Conservation (phyloP, 441 rosid genomes). For the Adansonia rubrostipa region DNA sequence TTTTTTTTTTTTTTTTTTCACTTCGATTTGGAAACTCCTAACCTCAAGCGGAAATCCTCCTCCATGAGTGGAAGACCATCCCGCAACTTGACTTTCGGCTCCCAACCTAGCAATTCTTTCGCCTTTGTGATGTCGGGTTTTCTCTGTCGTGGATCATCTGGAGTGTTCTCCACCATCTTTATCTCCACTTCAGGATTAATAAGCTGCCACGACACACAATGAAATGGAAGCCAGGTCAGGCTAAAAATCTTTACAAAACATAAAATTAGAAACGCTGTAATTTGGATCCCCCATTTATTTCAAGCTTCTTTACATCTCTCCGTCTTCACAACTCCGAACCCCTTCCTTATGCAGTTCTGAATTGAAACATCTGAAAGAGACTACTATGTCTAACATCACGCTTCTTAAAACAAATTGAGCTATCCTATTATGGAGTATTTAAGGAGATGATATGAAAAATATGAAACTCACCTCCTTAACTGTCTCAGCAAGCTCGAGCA, state of each 20-base stretch:
- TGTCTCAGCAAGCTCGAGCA: constrained; percentile 91
- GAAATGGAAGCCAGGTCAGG: background rate
- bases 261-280: background rate
- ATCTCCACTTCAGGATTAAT: constrained; percentile 80
- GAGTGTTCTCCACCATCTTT: constrained; percentile 83
- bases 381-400: too few relatives aligned
- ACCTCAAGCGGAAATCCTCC: constrained; percentile 84
- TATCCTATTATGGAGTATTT: constrained; percentile 35
- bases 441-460: background rate
- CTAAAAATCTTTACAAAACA: background rate
- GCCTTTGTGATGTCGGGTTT: constrained; percentile 90
- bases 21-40: constrained; percentile 51
- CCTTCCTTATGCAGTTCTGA: background rate
- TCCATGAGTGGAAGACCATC: constrained; percentile 97
- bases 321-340: background rate
- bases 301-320: background rate
- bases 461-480: constrained; percentile 77
- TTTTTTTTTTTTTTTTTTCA: constrained; percentile 22
- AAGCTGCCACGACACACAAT: constrained; percentile 51
- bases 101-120: constrained; percentile 86
- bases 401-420: background rate
- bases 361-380: background rate
- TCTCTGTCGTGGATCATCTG: constrained; percentile 94
- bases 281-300: background rate
- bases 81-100: constrained; percentile 80